These are phyloP conservation scores for Scytalidium sp. DNA, from an alignment of 2,329 filamentous ascomycete species.

Conservation along the genomic window DNA sequence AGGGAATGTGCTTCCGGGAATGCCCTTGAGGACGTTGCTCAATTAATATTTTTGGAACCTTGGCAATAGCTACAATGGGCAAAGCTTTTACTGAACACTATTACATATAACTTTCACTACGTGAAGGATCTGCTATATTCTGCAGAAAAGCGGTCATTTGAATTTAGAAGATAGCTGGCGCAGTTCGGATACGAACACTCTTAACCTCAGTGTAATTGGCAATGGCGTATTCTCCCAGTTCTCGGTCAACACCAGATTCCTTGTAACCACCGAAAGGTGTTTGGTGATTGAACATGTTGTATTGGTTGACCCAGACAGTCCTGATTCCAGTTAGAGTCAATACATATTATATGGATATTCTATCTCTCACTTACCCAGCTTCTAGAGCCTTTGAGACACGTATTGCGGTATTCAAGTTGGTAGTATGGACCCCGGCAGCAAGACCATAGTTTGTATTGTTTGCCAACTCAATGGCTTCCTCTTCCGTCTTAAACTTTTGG, in stretches of 20 bases:
- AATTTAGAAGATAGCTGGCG: not conserved
- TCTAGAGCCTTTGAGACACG: conserved; percentile 58
- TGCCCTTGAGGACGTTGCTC: too few species aligned
- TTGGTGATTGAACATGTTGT: conserved; percentile 68
- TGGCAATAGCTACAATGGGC: too few species aligned
- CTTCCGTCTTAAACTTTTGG: conserved; percentile 64
- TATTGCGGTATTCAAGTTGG: conserved; percentile 61
- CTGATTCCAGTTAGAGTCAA: conserved; percentile 17
- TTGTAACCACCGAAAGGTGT: conserved; percentile 70
- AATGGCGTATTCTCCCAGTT: conserved; percentile 64
- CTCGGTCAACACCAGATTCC: conserved; percentile 70
- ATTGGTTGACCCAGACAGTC: conserved; percentile 16
- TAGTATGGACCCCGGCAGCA: conserved; percentile 63
- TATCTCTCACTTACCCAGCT: conserved; percentile 38
- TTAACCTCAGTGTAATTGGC: conserved; percentile 64
- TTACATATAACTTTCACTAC: too few species aligned
- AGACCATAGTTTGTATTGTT: conserved; percentile 64
- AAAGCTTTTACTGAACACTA: too few species aligned
- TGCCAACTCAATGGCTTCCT: conserved; percentile 57
- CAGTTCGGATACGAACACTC: conserved; percentile 49
- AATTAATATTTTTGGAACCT: too few species aligned
- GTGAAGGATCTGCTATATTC: too few species aligned
- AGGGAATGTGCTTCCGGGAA: too few species aligned
- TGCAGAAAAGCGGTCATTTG: too few species aligned
- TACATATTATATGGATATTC: conserved; percentile 51